Conservation (phyloP, 108 stramenopile genomes). For the Nitzschia palea region DNA sequence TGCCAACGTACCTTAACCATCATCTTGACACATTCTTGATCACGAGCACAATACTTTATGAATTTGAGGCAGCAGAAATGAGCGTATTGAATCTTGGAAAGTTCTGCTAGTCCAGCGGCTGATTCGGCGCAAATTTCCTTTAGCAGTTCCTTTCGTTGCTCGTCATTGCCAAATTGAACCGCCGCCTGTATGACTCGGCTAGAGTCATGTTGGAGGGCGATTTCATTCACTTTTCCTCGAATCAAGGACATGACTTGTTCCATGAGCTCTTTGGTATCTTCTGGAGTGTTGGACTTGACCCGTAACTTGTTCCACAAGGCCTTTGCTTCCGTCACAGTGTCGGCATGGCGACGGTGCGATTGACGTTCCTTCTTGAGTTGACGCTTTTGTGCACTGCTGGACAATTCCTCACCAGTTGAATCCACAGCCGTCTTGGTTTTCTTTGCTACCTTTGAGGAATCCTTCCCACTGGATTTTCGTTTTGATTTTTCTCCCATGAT, state of each 20-base stretch:
- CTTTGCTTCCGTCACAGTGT: conserved; percentile 73
- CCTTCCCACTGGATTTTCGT: conserved; percentile 1
- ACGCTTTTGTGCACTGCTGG: conserved; percentile 54
- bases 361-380: conserved; percentile 83
- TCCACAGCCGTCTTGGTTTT: neutral
- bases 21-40: conserved; percentile 56
- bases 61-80: conserved; percentile 90
- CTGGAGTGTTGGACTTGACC: conserved; percentile 65
- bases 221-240: conserved; percentile 69
- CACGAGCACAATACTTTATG: conserved; percentile 79
- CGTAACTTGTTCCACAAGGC: conserved; percentile 85
- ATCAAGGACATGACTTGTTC: conserved; percentile 74
- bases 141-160: conserved; percentile 57
- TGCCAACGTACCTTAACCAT: conserved; percentile 83
- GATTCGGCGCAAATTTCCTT: conserved; percentile 51
- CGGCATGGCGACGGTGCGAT: conserved; percentile 77
- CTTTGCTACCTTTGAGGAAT: conserved; percentile 12
- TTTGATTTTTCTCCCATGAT: conserved; percentile 8
- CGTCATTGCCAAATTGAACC: conserved; percentile 75
- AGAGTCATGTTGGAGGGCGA: conserved; percentile 92
- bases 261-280: conserved; percentile 63
- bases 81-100: conserved; percentile 89
- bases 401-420: neutral
- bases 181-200: conserved; percentile 88
- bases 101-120: conserved; percentile 52